Conservation (phyloP, 2,329 filamentous ascomycete species). For the Sarocladiaceae sp. region DNA sequence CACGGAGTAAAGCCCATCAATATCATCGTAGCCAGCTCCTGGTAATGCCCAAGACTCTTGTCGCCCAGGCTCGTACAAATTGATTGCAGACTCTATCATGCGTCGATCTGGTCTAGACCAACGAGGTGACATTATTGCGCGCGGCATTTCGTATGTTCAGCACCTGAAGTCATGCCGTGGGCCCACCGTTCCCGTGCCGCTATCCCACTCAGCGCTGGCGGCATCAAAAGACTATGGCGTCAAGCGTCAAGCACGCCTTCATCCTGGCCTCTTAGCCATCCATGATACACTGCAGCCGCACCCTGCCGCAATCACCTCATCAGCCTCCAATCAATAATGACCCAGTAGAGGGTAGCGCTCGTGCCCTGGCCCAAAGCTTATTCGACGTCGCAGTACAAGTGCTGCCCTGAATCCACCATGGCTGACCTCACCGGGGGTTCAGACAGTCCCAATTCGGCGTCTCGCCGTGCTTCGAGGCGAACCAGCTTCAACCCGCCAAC, state of each 20-base stretch:
- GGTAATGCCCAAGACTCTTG: too few species aligned
- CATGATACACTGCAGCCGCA: not conserved
- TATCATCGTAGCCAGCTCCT: too few species aligned
- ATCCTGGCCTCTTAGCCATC: slow-evolving; percentile 1
- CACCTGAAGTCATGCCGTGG: not conserved
- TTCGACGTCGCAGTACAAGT: not conserved
- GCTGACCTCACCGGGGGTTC: not conserved
- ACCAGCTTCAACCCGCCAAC: slow-evolving; percentile 1
- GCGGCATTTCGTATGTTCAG: too few species aligned
- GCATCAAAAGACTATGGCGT: slow-evolving; percentile 2
- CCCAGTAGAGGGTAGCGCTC: not conserved
- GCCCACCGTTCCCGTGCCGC: not conserved
- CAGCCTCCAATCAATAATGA: slow-evolving; percentile 4
- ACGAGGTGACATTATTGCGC: too few species aligned
- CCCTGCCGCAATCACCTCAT: slow-evolving; percentile 1
- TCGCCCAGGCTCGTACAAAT: too few species aligned
- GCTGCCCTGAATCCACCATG: not conserved
- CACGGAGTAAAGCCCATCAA: too few species aligned
- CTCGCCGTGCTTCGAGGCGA: not conserved
- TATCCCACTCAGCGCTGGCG: not conserved
- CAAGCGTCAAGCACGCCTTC: slow-evolving; percentile 6
- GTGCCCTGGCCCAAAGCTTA: not conserved
- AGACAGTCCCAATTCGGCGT: not conserved
- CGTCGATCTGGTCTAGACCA: too few species aligned
- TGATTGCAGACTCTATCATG: too few species aligned